A percentile compares a stretch with the other conserved stretches of the same genome.
Conservation (phyloP, 2,329 filamentous ascomycete genomes). For the Xylaria sp. region DNA sequence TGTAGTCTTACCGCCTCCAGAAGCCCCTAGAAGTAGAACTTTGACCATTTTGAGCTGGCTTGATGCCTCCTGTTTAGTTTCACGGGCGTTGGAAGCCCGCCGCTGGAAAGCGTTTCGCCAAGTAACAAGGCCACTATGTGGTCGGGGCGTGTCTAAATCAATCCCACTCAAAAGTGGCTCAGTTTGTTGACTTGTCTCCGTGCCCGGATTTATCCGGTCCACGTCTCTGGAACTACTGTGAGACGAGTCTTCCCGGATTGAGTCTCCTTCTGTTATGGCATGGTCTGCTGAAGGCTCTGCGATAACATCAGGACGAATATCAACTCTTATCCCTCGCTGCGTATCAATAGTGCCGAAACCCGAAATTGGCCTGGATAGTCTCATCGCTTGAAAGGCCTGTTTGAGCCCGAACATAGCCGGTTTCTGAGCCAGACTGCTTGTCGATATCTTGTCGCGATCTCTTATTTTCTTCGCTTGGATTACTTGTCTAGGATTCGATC, state of each 20-base stretch:
- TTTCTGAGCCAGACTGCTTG: not conserved
- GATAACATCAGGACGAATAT: not conserved
- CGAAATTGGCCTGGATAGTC: not conserved
- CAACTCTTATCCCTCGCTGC: not conserved
- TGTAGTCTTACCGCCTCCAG: slow-evolving; percentile 26
- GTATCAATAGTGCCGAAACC: not conserved
- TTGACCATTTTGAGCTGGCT: not conserved
- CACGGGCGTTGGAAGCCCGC: not conserved
- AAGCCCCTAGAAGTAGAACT: slow-evolving; percentile 26
- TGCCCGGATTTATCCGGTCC: not conserved
- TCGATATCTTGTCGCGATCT: not conserved
- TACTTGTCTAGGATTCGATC: slow-evolving; percentile 26
- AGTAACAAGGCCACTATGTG: not conserved
- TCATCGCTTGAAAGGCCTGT: slow-evolving; percentile 16
- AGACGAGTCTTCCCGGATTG: not conserved
- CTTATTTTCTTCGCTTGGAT: slow-evolving; percentile 9
- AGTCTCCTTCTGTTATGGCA: not conserved
- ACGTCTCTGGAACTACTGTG: not conserved
- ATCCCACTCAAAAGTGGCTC: not conserved
- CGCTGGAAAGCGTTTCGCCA: not conserved
- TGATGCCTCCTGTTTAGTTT: not conserved
- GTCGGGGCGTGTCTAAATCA: not conserved
- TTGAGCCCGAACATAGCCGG: not conserved
- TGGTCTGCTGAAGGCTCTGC: not conserved
- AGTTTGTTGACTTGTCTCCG: not conserved